These are phyloP conservation scores for Nitzschia sp. DNA, from an alignment of 108 stramenopile genomes.

Conservation along the genomic window DNA sequence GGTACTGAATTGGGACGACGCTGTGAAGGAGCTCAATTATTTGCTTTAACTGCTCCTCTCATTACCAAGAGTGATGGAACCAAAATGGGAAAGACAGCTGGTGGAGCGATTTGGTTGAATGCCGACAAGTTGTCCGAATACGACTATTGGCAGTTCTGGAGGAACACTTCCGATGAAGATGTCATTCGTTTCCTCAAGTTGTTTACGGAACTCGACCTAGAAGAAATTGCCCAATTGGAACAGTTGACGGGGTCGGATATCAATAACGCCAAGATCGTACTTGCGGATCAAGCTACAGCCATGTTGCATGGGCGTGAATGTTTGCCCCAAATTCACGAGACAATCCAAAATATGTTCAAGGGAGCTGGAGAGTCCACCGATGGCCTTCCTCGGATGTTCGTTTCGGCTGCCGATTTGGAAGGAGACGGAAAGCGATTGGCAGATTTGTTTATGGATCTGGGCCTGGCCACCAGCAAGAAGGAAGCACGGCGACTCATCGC, in stretches of 20 bases:
- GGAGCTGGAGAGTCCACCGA: constrained; percentile 54
- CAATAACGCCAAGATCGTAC: constrained; percentile 92
- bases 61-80: constrained; percentile 96
- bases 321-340: constrained; percentile 82
- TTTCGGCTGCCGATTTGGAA: constrained; percentile 45
- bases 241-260: constrained; percentile 75
- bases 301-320: constrained; percentile 92
- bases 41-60: constrained; percentile 96
- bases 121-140: constrained; percentile 87
- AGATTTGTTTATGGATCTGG: constrained; percentile 83
- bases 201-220: constrained; percentile 91
- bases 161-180: constrained; percentile 94
- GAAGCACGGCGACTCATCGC: constrained; percentile 93
- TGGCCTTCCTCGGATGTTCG: constrained; percentile 62
- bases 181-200: constrained; percentile 92
- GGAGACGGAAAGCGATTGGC: constrained; percentile 56
- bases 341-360: constrained; percentile 81
- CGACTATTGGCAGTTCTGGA: constrained; percentile 99
- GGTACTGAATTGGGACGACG: constrained; percentile 93
- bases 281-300: constrained; percentile 95
- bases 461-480: constrained; percentile 85
- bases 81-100: constrained; percentile 99
- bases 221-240: constrained; percentile 73
- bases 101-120: constrained; percentile 97
- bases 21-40: constrained; percentile 81